phyloP scores from a whole-genome alignment of 2,329 filamentous ascomycete species.

The Clarireedia homoeocarpa region DNA sequence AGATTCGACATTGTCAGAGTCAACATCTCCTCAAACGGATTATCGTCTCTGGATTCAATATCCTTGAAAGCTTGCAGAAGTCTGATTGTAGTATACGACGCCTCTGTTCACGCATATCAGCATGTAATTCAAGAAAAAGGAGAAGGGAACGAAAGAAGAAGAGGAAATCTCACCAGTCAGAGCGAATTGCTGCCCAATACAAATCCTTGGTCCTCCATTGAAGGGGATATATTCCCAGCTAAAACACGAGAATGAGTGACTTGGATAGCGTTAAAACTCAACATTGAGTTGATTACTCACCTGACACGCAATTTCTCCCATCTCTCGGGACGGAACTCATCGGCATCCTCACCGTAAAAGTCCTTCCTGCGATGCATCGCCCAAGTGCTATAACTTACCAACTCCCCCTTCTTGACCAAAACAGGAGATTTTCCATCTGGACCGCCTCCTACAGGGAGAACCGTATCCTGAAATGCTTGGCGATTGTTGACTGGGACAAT shows the following conservation, averaged over 20 bases:
- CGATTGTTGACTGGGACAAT: slow-evolving; percentile 44
- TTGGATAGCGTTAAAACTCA: neutral
- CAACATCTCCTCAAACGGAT: slow-evolving; percentile 14
- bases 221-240: slow-evolving; percentile 73
- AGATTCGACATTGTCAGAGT: slow-evolving; percentile 20
- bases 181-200: slow-evolving; percentile 49
- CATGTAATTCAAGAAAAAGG: slow-evolving; percentile 24
- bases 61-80: slow-evolving; percentile 27
- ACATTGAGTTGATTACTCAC: neutral
- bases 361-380: slow-evolving; percentile 35
- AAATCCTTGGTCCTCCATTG: slow-evolving; percentile 59
- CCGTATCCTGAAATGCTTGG: slow-evolving; percentile 37
- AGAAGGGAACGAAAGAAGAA: slow-evolving; percentile 8
- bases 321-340: slow-evolving; percentile 22
- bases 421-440: slow-evolving; percentile 26
- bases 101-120: slow-evolving; percentile 36
- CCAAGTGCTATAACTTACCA: slow-evolving; percentile 18
- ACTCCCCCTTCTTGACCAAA: slow-evolving; percentile 25
- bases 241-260: neutral
- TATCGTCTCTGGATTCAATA: slow-evolving; percentile 22
- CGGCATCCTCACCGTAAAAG: slow-evolving; percentile 56
- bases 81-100: slow-evolving; percentile 27
- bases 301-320: slow-evolving; percentile 27
- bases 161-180: slow-evolving; percentile 6
- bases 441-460: slow-evolving; percentile 31